Evolutionary conservation across 495 filamentous ascomycete genomes (phyloP).

Genomic region (Umbilicaria muhlenbergii): DNA sequence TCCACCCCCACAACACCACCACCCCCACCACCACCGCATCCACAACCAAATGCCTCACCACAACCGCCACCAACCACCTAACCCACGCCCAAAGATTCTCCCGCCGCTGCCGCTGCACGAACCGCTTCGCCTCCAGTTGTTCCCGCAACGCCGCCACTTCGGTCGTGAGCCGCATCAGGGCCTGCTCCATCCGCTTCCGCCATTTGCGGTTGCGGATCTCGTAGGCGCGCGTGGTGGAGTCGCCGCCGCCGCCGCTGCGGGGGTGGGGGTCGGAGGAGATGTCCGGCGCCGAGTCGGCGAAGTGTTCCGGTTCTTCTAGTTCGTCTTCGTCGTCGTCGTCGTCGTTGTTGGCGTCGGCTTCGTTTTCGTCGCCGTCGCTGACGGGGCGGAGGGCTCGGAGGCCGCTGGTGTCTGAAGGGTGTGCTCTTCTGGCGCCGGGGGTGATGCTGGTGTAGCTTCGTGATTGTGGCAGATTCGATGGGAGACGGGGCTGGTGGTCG

Average conservation of each 20-base stretch:
- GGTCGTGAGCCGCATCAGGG: constrained; percentile 76
- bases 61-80: constrained; percentile 51
- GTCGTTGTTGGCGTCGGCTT: constrained; percentile 34
- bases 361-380: constrained; percentile 54
- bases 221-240: constrained; percentile 5
- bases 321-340: constrained; percentile 27
- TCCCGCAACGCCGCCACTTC: constrained; percentile 90
- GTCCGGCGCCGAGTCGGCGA: no score
- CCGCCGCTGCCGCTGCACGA: constrained; percentile 34
- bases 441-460: constrained; percentile 4
- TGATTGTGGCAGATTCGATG: no score
- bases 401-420: constrained; percentile 16
- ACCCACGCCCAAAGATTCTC: constrained; percentile 50
- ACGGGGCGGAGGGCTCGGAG: constrained; percentile 64
- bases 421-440: constrained; percentile 2
- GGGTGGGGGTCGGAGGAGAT: background rate
- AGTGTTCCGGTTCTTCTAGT: no score
- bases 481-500: background rate
- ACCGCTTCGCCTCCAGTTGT: constrained; percentile 50
- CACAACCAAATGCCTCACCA: constrained; percentile 56
- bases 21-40: constrained; percentile 55
- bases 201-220: constrained; percentile 36
- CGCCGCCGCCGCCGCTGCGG: constrained; percentile 5
- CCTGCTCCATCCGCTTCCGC: constrained; percentile 71
- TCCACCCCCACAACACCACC: constrained; percentile 64